Base-by-base conservation (phyloP, 2,329 filamentous ascomycete genomes). In the Talaromyces funiculosus region DNA sequence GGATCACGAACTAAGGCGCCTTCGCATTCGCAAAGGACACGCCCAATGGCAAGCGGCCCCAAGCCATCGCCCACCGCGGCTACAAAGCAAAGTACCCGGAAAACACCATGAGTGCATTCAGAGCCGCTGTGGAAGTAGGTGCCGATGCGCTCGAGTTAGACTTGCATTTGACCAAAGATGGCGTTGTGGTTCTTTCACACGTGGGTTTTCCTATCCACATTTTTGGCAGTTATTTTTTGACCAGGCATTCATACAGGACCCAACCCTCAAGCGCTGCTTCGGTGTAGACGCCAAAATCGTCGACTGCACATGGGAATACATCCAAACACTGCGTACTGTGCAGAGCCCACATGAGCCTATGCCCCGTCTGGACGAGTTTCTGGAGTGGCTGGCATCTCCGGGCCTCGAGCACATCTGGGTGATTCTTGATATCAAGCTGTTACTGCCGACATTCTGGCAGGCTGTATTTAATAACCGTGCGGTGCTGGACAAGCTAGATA, bases 131-230 rank as follows among this genome's bases (percentile, higher is more conserved):
- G 2, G 78, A 85, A 29, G 86, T 85, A 14, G 90, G 90, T 20
- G 85, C 90, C 0, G 85, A 95, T 68, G 93, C 89, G 0, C 78
- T 97, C 31, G 93, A 97, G 77, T 94, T 91, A n/a, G 93, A 97
- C 68, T 75, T 97, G 6, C 92, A 94, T 71, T 76, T 97, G 37
- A 87, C 90, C 16, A 85, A 83, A 64, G 93, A 97, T 69, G 86
- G 88, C 7, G 86, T 95, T 0, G 89, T 96, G 0, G 90, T 97
- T 9, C 77, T 97, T 43, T 90, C 88, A 47, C 92, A 94, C 78
- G 89, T 90, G 75, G 71, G 18, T 4, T 20, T 40, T 40, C 8
- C 37, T 20, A n/a, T 20, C 37, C 37, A 40, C 37, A 6, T 18
- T 40, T 10, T 14, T 10, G 9, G 7, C n/a, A 18, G 8, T 18